phyloP scores from a whole-genome alignment of 345 rosid genomes.

The Camelina sativa region DNA sequence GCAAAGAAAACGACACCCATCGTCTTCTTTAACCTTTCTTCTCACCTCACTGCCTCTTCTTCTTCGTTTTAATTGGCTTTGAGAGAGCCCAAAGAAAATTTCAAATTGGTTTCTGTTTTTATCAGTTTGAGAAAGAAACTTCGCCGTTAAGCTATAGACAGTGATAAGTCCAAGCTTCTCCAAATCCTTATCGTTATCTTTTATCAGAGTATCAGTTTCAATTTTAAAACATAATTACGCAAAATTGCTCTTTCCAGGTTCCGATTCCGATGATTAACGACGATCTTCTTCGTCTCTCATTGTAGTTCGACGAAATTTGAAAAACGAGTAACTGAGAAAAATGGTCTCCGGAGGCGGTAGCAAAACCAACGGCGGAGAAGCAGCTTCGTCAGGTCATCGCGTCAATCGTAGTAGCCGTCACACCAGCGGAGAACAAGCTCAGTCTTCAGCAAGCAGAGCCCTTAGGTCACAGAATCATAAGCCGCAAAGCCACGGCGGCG shows the following conservation, averaged over 20 bases:
- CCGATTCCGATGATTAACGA: not conserved
- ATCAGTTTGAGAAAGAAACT: not conserved
- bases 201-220: not conserved
- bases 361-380: not conserved
- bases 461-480: slow-evolving; percentile 38
- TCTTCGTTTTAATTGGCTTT: not conserved
- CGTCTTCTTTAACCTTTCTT: not conserved
- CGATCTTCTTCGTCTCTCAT: not conserved
- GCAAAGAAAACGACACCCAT: not conserved
- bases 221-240: not conserved
- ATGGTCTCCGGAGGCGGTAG: slow-evolving; percentile 30
- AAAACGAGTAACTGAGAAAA: not conserved
- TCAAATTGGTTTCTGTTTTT: slow-evolving; percentile 9
- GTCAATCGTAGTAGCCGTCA: slow-evolving; percentile 7
- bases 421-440: slow-evolving; percentile 41
- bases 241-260: not conserved
- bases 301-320: slow-evolving; percentile 2
- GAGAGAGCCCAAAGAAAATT: not conserved
- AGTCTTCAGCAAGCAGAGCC: slow-evolving; percentile 58
- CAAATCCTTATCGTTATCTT: not conserved
- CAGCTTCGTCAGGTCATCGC: slow-evolving; percentile 25
- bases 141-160: not conserved
- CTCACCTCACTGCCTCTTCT: not conserved
- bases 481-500: slow-evolving; percentile 22
- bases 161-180: not conserved